Conservation (phyloP, 805 yeast species). For the Danielia reshetovae region DNA sequence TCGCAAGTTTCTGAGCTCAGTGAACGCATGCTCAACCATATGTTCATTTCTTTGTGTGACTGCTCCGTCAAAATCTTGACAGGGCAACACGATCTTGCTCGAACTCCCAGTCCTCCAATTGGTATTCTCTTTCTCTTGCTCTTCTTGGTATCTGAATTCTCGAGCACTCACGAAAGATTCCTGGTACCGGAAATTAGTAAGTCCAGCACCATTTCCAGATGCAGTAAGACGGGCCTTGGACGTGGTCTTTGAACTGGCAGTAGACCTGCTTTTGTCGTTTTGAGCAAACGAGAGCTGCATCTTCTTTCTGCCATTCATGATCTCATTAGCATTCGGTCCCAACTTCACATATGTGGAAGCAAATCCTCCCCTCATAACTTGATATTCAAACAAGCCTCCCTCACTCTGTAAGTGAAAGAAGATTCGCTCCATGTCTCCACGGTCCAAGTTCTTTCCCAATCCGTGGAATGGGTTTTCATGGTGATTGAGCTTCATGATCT, state of each 20-base stretch:
- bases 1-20: conserved; percentile 40
- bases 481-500: conserved; percentile 61
- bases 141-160: conserved; percentile 10
- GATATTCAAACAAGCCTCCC: conserved; percentile 64
- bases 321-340: conserved; percentile 52
- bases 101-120: conserved; percentile 6
- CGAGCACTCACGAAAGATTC: conserved; percentile 26
- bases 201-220: conserved; percentile 11
- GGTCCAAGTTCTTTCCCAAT: conserved; percentile 58
- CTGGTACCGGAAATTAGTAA: conserved; percentile 17
- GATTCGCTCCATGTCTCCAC: conserved; percentile 73
- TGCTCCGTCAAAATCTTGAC: conserved; percentile 14
- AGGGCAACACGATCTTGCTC: conserved; percentile 19
- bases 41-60: conserved; percentile 17
- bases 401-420: conserved; percentile 73
- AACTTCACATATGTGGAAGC: conserved; percentile 68
- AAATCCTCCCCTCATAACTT: conserved; percentile 72
- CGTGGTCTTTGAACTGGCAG: not conserved
- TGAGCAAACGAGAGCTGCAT: conserved; percentile 52
- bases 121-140: conserved; percentile 7
- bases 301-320: conserved; percentile 42
- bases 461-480: conserved; percentile 64
- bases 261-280: conserved; percentile 3
- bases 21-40: conserved; percentile 25
- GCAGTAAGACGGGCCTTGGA: conserved; percentile 7